Percentiles rank a stretch among this genome's conserved stretches.
Evolutionary conservation across 2,329 filamentous ascomycete species (phyloP).

Genomic region (Emergomyces africanus): DNA sequence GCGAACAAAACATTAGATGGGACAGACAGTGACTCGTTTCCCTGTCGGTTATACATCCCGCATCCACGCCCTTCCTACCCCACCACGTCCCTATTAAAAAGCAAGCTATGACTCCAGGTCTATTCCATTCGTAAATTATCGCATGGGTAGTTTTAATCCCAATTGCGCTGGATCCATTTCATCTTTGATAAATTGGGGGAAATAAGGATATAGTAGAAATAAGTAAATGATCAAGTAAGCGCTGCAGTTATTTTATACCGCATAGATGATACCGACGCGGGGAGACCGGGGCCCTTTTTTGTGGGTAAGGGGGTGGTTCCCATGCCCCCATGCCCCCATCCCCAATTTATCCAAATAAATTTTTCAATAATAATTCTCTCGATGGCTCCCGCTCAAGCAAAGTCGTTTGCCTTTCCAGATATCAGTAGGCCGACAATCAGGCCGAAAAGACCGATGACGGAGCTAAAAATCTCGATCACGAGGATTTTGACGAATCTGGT

Average conservation of each 20-base stretch:
- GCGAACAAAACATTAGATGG: not conserved
- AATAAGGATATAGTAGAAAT: not conserved
- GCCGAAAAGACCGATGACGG: slow-evolving; percentile 89
- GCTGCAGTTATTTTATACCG: not conserved
- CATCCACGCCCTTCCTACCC: not conserved
- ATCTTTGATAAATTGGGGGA: no score
- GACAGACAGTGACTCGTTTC: not conserved
- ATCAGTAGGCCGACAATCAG: slow-evolving; percentile 88
- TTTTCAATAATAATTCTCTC: not conserved
- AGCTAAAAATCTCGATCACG: slow-evolving; percentile 98
- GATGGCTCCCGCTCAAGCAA: slow-evolving; percentile 28
- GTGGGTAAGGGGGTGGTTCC: not conserved
- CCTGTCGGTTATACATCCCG: not conserved
- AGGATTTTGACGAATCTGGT: slow-evolving; percentile 92
- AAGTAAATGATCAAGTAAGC: not conserved
- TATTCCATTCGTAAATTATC: slow-evolving; percentile 6
- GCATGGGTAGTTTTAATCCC: not conserved
- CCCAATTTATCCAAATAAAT: not conserved
- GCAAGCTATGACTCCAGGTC: not conserved
- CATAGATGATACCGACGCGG: not conserved
- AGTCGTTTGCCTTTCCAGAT: slow-evolving; percentile 68
- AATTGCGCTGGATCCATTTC: not conserved
- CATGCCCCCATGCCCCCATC: no score
- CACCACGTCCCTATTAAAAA: slow-evolving; percentile 15
- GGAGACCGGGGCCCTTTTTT: not conserved